Conservation (phyloP, 768 basidiomycete species). For the Russula sp. region DNA sequence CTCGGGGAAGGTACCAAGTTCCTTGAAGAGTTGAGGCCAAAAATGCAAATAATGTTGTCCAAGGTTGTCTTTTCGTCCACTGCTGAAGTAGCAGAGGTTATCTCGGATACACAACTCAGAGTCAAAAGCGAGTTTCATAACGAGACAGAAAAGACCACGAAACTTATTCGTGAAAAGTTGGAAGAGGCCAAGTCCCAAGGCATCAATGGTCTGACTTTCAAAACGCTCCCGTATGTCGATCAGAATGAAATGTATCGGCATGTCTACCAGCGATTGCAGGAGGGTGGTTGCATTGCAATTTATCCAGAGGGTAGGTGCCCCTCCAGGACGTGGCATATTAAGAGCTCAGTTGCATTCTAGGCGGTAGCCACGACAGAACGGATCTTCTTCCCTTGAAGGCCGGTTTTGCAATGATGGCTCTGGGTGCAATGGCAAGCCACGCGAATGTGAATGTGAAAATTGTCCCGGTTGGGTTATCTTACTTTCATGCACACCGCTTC, state of each 20-base stretch:
- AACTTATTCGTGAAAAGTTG: slow-evolving; percentile 57
- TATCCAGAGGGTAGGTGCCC: slow-evolving; percentile 82
- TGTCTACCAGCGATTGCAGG: slow-evolving; percentile 80
- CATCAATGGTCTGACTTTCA: slow-evolving; percentile 66
- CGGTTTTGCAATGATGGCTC: slow-evolving; percentile 95
- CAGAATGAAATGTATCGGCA: slow-evolving; percentile 92
- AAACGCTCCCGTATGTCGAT: slow-evolving; percentile 81
- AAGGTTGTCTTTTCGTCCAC: slow-evolving; percentile 67
- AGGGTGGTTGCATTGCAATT: slow-evolving; percentile 90
- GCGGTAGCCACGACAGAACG: slow-evolving; percentile 96
- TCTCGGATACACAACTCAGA: slow-evolving; percentile 79
- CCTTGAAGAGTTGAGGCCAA: slow-evolving; percentile 58
- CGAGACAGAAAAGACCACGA: slow-evolving; percentile 67
- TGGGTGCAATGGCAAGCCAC: slow-evolving; percentile 93
- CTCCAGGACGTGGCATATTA: slow-evolving; percentile 11
- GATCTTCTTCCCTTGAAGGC: slow-evolving; percentile 96
- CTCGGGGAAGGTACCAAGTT: slow-evolving; percentile 80
- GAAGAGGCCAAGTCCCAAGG: slow-evolving; percentile 52
- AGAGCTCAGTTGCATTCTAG: slow-evolving; percentile 34
- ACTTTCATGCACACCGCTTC: slow-evolving; percentile 52
- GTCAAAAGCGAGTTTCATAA: slow-evolving; percentile 83
- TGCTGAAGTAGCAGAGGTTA: slow-evolving; percentile 81
- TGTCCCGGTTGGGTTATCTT: slow-evolving; percentile 49
- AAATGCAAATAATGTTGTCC: slow-evolving; percentile 82
- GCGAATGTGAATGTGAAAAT: slow-evolving; percentile 84